Evolutionary conservation across 1,284 basidiomycete species (phyloP).

Genomic region (Mycena citricolor): DNA sequence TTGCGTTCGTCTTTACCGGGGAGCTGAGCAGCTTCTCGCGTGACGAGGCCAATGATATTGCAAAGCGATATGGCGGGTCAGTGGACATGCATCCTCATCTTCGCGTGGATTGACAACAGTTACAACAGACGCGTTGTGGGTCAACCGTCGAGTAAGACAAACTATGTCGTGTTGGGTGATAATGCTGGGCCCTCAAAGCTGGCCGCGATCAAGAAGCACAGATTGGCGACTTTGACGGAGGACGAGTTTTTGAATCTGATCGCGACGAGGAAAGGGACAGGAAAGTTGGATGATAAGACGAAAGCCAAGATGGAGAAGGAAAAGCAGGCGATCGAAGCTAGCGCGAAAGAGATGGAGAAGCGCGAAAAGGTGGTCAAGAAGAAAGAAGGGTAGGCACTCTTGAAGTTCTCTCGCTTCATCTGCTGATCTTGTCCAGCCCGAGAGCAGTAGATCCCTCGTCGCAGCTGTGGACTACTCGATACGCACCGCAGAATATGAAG

Average conservation of each 20-base stretch:
- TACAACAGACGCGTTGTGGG: constrained; percentile 74
- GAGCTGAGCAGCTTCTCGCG: constrained; percentile 86
- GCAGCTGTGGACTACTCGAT: constrained; percentile 95
- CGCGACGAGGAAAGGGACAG: constrained; percentile 55
- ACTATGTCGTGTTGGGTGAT: constrained; percentile 86
- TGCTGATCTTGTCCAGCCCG: constrained; percentile 13
- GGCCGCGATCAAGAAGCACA: constrained; percentile 79
- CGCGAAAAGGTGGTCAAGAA: constrained; percentile 58
- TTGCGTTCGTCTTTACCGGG: constrained; percentile 95
- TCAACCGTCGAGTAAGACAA: constrained; percentile 89
- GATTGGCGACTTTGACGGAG: constrained; percentile 77
- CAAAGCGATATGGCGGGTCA: constrained; percentile 90
- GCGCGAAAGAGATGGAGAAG: constrained; percentile 76
- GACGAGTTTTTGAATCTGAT: constrained; percentile 89
- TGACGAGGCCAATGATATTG: constrained; percentile 86
- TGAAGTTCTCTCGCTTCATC: constrained; percentile 18
- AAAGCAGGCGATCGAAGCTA: constrained; percentile 67
- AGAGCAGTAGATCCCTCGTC: constrained; percentile 45
- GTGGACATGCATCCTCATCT: constrained; percentile 29
- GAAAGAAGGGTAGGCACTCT: constrained; percentile 27
- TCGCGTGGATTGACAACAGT: constrained; percentile 1
- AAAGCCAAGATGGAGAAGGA: constrained; percentile 85
- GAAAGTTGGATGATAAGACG: constrained; percentile 74
- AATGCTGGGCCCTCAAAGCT: constrained; percentile 90
- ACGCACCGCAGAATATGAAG: constrained; percentile 85